These are phyloP conservation scores for Rhodotorula sp. DNA, from an alignment of 1,284 basidiomycete species.

Conservation along the genomic window DNA sequence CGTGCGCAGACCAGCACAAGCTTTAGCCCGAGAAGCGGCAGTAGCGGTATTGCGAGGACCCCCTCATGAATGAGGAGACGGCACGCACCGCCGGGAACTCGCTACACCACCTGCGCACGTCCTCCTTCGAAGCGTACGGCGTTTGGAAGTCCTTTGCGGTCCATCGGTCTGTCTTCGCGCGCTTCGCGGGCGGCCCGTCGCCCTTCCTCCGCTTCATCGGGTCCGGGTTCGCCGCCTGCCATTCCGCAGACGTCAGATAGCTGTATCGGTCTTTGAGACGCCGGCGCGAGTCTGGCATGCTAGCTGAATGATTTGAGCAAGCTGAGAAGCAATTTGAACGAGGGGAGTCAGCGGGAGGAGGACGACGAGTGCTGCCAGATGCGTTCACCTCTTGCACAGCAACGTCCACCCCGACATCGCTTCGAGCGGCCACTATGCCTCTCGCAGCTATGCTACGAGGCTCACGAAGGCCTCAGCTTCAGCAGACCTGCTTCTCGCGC, in stretches of 20 bases:
- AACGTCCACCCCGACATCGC: too few species aligned
- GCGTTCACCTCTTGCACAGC: too few species aligned
- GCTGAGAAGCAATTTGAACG: not conserved
- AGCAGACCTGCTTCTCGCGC: too few species aligned
- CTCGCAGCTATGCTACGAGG: too few species aligned
- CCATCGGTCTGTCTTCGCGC: not conserved
- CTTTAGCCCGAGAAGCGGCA: not conserved
- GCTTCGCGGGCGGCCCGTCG: too few species aligned
- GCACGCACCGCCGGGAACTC: not conserved
- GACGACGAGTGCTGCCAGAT: not conserved
- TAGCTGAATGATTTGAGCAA: not conserved
- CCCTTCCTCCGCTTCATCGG: too few species aligned
- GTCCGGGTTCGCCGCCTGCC: not conserved
- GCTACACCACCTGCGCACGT: not conserved
- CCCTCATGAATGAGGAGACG: not conserved
- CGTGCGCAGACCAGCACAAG: too few species aligned
- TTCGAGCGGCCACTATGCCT: too few species aligned
- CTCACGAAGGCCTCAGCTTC: too few species aligned
- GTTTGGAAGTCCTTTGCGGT: not conserved
- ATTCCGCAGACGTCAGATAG: not conserved
- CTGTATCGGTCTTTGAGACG: not conserved
- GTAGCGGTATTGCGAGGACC: not conserved
- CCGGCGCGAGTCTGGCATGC: constrained; percentile 2
- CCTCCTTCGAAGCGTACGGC: not conserved
- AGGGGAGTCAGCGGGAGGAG: not conserved